A percentile compares a stretch with the other conserved stretches of the same genome.
Conservation (phyloP, 345 rosid genomes). For the Eucalyptus coolabah region DNA sequence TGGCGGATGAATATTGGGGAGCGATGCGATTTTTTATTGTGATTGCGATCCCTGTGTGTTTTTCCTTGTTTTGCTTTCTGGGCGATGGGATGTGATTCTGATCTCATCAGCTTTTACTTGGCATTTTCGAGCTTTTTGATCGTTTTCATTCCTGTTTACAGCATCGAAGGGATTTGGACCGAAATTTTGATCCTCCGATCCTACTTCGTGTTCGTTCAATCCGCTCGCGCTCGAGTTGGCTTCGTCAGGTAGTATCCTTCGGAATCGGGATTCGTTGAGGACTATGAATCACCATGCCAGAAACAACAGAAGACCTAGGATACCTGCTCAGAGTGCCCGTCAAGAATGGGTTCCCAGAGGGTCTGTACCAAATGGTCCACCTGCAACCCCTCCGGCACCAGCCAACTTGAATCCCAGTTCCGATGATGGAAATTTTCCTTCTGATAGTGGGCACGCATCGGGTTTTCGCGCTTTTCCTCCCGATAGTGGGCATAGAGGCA, state of each 20-base stretch:
- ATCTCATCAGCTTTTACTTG: not conserved
- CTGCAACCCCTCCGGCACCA: not conserved
- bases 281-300: constrained; percentile 52
- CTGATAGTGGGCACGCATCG: not conserved
- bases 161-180: not conserved
- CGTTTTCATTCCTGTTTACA: not conserved
- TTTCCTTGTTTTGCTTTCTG: not conserved
- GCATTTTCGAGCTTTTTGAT: not conserved
- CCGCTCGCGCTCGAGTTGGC: not conserved
- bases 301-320: constrained; percentile 37
- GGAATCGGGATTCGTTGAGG: not conserved
- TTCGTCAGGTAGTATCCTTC: not conserved
- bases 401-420: not conserved
- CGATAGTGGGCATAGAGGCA: not conserved
- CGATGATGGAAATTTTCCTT: not conserved
- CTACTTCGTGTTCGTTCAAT: not conserved
- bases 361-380: not conserved
- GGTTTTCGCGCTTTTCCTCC: constrained; percentile 4
- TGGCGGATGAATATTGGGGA: not conserved
- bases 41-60: not conserved
- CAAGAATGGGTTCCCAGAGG: constrained; percentile 77
- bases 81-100: not conserved
- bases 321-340: constrained; percentile 17
- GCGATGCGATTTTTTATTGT: not conserved
- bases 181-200: not conserved